Percentiles rank a stretch among this genome's conserved stretches.
These are phyloP conservation scores for Lycium barbarum DNA, from an alignment of 257 asterid species.

Conservation along the genomic window DNA sequence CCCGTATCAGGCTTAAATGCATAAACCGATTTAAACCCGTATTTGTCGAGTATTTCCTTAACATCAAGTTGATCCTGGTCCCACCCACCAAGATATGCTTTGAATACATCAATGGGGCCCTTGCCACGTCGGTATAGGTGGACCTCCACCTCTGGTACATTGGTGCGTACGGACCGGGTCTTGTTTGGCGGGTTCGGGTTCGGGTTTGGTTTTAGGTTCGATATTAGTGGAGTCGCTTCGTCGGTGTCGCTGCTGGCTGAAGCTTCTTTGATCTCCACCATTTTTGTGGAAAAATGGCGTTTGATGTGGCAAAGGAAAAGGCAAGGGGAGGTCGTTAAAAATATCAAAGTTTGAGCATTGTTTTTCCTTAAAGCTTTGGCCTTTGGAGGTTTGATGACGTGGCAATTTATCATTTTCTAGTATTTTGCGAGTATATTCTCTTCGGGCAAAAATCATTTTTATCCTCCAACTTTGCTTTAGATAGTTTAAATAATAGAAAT, in stretches of 20 bases:
- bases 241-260: slow-evolving; percentile 5
- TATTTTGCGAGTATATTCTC: no score
- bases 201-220: neutral
- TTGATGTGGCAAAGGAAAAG: neutral
- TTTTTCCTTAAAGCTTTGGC: no score
- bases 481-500: no score
- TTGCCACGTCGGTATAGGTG: slow-evolving; percentile 34
- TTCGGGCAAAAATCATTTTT: no score
- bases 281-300: neutral
- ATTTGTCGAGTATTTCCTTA: slow-evolving; percentile 30
- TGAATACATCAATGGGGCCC: slow-evolving; percentile 31
- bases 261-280: slow-evolving; percentile 31
- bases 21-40: slow-evolving; percentile 32
- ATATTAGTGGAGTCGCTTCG: slow-evolving; percentile 26
- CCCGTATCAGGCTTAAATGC: slow-evolving; percentile 32
- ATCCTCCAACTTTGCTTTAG: no score
- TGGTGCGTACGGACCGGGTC: neutral
- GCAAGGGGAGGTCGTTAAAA: neutral
- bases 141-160: slow-evolving; percentile 36
- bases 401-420: no score
- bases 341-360: neutral
- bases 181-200: slow-evolving; percentile 10
- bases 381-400: no score
- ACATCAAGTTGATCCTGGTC: slow-evolving; percentile 34
- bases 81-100: slow-evolving; percentile 31